Evolutionary conservation across 2,329 filamentous ascomycete species (phyloP), one percentile per base, ranked within the genome.

Genomic region (Penicillium sp.): DNA sequence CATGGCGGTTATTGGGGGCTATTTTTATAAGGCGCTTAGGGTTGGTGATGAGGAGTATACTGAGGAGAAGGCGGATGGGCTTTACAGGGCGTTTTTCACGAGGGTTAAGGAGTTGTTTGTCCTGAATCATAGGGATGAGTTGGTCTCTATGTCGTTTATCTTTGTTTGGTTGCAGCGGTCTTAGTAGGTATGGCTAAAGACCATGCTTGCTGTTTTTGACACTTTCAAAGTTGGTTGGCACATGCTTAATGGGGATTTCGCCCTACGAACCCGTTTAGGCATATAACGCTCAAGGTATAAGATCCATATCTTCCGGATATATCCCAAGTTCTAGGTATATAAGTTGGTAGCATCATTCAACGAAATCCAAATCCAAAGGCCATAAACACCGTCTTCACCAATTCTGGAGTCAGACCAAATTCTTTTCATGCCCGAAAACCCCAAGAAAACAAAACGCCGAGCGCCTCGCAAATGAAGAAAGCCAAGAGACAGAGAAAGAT

Each of bases 391-490:
- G 31, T 34, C 31, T 34, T 34, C 7, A 34, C 16, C 31, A 34
- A 27, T 27, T 16, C 14, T 20, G 14, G 26, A 13, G 16, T 34
- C 7, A 7, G 14, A 4, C 16, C 14, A 9, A 10, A 9, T 18
- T 34, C 14, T 18, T 34, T 11, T 10, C 14, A 34, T 34, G 31
- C 31, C 18, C 16, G 7, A 34, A 10, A 20, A 1, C 18, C 14
- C 31, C 14, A 18, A 20, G 13, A 31, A 20, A 31, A n/a, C 11
- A 34, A 23, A 56, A 51, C 55, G 39, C 55, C 54, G 42, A 36
- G 52, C 56, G 43, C 56, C 55, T 50, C 45, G 55, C 51, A 53
- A 52, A 55, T 50, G 47, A 28, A 44, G 24, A 9, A 43, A 32
- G 10, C 22, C 18, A 22, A 43, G 24, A 39, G 31, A 47, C 22